Base-by-base conservation (phyloP, 1,284 basidiomycete genomes). In the Cutaneotrichosporon sp. region DNA sequence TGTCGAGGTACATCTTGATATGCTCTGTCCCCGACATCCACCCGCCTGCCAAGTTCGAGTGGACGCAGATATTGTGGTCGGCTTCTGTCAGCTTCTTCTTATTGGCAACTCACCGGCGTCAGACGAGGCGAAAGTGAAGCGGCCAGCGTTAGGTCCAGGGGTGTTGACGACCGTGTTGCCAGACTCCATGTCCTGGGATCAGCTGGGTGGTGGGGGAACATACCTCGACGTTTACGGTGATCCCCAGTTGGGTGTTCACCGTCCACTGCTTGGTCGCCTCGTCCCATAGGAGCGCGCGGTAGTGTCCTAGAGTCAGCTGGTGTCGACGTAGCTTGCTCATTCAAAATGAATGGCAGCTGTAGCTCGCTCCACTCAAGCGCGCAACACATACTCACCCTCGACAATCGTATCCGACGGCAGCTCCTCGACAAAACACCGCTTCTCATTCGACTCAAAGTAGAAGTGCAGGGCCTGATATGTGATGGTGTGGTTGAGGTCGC, bases 51-150 rank as follows among this genome's bases (percentile, higher is more conserved):
- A 92, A 89, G 77, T 95, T 93, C 34, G 92, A 90, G 14, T 89
- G 89, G 60, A 99, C 85, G 79, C 97, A 99, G 77, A 99, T 97
- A 62, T 91, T 88, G 82, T 99, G 97, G 83, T 97, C 95, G 61
- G 95, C 96, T 62, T 62, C 51, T 30, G 49, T 60, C 16, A 60
- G 58, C 49, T 31, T 18, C 4, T 31, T 36, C 3, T 13, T 16
- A 14, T 18, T n/a, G 32, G 30, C 21, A 36, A 52, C 32, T 22
- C 51, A 76, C 77, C 76, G 18, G 94, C 86, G 69, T 96, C 92
- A 81, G 97, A 92, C 2, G 93, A 95, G 21, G 96, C 97, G 77
- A 99, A 99, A 0, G 96, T 98, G 82, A 99, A 99, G 68, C 88
- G 88, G 56, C 96, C 91, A 62, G 97, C 90, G 8, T 88, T 84